Base-by-base conservation (phyloP, 1,284 basidiomycete genomes). In the Volvariella surrecta region DNA sequence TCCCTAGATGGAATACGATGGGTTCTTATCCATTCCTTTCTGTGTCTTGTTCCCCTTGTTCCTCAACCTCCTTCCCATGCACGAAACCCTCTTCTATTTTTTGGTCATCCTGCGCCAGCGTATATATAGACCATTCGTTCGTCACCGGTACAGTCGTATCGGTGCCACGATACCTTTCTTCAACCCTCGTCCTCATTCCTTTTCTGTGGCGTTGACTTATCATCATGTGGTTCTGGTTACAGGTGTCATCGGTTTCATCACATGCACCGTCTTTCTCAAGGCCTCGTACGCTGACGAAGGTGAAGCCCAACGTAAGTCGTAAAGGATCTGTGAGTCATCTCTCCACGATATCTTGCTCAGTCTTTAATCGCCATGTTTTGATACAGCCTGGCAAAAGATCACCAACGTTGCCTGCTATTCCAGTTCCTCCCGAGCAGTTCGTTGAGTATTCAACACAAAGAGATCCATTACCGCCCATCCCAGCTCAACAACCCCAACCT, bases 321-420 rank as follows among this genome's bases (percentile, higher is more conserved):
- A 35, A 35, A 35, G 34, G n/a, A 15, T 35, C 34, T 15, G 34
- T 35, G 15, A 35, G 34, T 35, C 34, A 15, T 35, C 34, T 28
- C 24, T 6, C 24, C 24, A 6, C 6, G 6, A 6, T 35, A 15
- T 35, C 8, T n/a, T 15, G 6, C 13, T 35, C 34, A n/a, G 6
- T 35, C n/a, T 35, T 6, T 35, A 6, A 6, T 7, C 6, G 6
- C 8, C 34, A 35, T 35, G 34, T 35, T 15, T n/a, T 11, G 24
- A 19, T 35, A 15, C 18, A 35, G 34, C 34, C 34, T 7, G 7
- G 7, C 34, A 35, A 35, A n/a, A 15, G 34, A 16, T 19, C 34
- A 35, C 34, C 34, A 35, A 35, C 34, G 8, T n/a, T 35, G n/a
- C 34, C 34, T 4, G 6, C 34, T 6, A 19, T 35, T 16, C n/a